Evolutionary conservation across 805 yeast genomes (phyloP).

Genomic region (Candida quercuum): DNA sequence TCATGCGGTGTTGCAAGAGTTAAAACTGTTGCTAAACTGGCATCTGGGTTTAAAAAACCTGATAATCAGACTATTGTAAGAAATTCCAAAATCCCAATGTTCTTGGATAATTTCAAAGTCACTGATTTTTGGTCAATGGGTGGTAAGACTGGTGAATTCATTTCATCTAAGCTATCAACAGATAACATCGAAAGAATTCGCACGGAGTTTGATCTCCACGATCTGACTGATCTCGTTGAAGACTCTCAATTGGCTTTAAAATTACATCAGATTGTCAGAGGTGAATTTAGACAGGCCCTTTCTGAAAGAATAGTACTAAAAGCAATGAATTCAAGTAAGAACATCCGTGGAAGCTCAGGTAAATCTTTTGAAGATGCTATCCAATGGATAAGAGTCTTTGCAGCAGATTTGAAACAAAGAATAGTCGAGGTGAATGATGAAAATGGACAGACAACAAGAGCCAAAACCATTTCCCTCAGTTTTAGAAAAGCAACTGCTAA

Average conservation of each 20-base stretch:
- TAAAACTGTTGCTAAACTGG: constrained; percentile 78
- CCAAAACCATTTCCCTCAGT: constrained; percentile 41
- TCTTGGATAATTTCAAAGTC: constrained; percentile 56
- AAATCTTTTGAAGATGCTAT: constrained; percentile 46
- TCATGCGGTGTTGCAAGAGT: constrained; percentile 83
- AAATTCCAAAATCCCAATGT: constrained; percentile 40
- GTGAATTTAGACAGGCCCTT: constrained; percentile 51
- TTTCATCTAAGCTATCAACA: constrained; percentile 48
- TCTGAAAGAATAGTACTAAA: constrained; percentile 57
- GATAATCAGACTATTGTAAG: constrained; percentile 76
- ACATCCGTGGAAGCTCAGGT: constrained; percentile 57
- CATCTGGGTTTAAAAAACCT: constrained; percentile 82
- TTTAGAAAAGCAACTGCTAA: constrained; percentile 25
- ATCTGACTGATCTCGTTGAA: constrained; percentile 36
- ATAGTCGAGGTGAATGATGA: constrained; percentile 74
- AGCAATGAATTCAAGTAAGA: constrained; percentile 87
- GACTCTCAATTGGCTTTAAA: constrained; percentile 44
- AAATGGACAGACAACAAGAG: constrained; percentile 30
- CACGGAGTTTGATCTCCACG: constrained; percentile 37
- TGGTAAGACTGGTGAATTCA: constrained; percentile 72
- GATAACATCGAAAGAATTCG: constrained; percentile 45
- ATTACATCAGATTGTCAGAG: constrained; percentile 60
- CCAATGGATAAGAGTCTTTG: constrained; percentile 75
- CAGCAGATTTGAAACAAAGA: constrained; percentile 72
- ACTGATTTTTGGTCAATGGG: constrained; percentile 88